Percentiles rank a stretch among this genome's conserved stretches.
These are phyloP conservation scores for Aspergillus pseudonomiae DNA, from an alignment of 2,329 filamentous ascomycete species.

Conservation along the genomic window DNA sequence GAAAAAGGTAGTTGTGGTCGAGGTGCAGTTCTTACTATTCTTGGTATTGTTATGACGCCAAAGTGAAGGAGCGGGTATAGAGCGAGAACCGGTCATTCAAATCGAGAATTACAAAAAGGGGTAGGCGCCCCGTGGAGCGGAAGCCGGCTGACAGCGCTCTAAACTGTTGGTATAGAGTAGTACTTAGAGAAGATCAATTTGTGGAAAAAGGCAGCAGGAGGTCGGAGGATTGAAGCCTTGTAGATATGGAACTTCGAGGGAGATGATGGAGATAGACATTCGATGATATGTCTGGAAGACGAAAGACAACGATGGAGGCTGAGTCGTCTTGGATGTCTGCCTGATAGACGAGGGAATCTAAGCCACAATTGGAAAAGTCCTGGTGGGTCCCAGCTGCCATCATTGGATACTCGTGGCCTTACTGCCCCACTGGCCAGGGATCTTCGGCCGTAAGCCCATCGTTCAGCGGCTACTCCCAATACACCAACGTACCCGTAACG, in stretches of 20 bases:
- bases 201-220: slow-evolving; percentile 5
- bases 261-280: slow-evolving; percentile 17
- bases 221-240: background rate
- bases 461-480: background rate
- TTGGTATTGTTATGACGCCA: background rate
- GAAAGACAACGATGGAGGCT: slow-evolving; percentile 24
- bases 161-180: background rate
- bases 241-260: slow-evolving; percentile 4
- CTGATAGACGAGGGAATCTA: slow-evolving; percentile 39
- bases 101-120: background rate
- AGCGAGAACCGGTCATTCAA: background rate
- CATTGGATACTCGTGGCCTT: slow-evolving; percentile 7
- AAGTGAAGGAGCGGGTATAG: background rate
- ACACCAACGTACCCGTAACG: background rate
- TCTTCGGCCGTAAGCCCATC: slow-evolving; percentile 1
- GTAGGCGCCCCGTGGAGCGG: slow-evolving; percentile 3
- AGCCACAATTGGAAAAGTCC: slow-evolving; percentile 21
- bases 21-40: background rate
- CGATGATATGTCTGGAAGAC: slow-evolving; percentile 18
- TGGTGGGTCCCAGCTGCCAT: background rate
- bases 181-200: background rate
- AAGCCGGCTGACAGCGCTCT: background rate
- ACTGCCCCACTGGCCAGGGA: background rate
- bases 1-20: background rate
- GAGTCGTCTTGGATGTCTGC: slow-evolving; percentile 41